phyloP scores from a whole-genome alignment of 2,329 filamentous ascomycete species.

The Thielaviopsis ethacetica region DNA sequence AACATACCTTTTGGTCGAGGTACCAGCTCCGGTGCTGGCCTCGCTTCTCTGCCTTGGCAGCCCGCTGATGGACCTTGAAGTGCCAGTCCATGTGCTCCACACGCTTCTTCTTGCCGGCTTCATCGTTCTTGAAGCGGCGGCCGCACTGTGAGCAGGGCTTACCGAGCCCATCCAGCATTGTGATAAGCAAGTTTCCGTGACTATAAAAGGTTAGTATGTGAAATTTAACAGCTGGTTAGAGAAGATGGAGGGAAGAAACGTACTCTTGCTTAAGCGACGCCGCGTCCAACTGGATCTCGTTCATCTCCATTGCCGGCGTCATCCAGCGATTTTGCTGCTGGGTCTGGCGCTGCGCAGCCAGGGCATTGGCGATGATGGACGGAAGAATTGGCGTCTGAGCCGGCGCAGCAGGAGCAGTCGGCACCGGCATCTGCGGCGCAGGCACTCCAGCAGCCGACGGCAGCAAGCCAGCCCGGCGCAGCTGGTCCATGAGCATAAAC shows the following conservation, averaged over 20 bases:
- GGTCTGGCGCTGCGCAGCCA: slow-evolving; percentile 17
- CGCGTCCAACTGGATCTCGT: slow-evolving; percentile 35
- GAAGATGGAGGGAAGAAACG: slow-evolving; percentile 18
- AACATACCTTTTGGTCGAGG: slow-evolving; percentile 63
- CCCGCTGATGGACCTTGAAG: slow-evolving; percentile 80
- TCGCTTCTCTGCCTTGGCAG: slow-evolving; percentile 69
- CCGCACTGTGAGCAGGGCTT: slow-evolving; percentile 87
- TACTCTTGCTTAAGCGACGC: slow-evolving; percentile 56
- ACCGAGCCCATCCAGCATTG: slow-evolving; percentile 65
- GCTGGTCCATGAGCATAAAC: slow-evolving; percentile 46
- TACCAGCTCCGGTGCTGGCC: slow-evolving; percentile 92
- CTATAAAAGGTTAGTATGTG: neutral
- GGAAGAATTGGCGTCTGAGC: slow-evolving; percentile 11
- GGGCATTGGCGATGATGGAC: slow-evolving; percentile 21
- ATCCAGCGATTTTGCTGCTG: slow-evolving; percentile 13
- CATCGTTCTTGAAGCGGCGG: slow-evolving; percentile 62
- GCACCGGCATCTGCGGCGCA: slow-evolving; percentile 19
- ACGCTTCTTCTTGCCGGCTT: slow-evolving; percentile 70
- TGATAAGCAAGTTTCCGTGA: slow-evolving; percentile 44
- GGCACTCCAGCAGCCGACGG: slow-evolving; percentile 25
- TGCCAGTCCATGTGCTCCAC: slow-evolving; percentile 95
- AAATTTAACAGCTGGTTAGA: neutral
- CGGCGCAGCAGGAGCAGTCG: slow-evolving; percentile 15
- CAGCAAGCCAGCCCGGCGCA: slow-evolving; percentile 53
- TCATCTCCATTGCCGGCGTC: slow-evolving; percentile 14